phyloP scores from a whole-genome alignment of 805 yeast species.

The Candida ponderosae region DNA sequence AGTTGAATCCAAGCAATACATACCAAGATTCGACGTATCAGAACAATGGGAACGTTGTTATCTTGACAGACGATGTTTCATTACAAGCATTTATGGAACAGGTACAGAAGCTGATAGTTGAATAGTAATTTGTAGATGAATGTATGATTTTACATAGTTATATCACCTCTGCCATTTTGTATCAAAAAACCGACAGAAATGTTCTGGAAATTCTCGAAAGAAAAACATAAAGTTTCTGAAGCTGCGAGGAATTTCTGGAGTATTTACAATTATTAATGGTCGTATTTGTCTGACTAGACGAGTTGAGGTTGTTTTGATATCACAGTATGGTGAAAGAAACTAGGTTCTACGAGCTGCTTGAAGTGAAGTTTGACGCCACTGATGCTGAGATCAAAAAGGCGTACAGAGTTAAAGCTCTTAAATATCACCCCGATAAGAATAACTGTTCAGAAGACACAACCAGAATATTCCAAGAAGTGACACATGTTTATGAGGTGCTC shows the following conservation, averaged over 20 bases:
- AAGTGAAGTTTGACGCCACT: not conserved
- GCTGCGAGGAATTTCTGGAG: too few relatives aligned
- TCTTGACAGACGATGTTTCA: slow-evolving; percentile 54
- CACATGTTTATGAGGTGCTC: slow-evolving; percentile 60
- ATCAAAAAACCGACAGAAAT: too few relatives aligned
- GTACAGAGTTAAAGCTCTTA: slow-evolving; percentile 38
- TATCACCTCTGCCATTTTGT: too few relatives aligned
- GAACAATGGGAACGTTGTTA: slow-evolving; percentile 29
- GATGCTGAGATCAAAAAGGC: slow-evolving; percentile 39
- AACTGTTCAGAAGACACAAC: slow-evolving; percentile 41
- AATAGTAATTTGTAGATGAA: too few relatives aligned
- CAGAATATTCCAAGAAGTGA: slow-evolving; percentile 50
- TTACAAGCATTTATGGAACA: slow-evolving; percentile 49
- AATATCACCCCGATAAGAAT: slow-evolving; percentile 62
- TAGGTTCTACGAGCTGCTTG: slow-evolving; percentile 40
- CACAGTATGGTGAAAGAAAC: slow-evolving; percentile 58
- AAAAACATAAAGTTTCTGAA: too few relatives aligned
- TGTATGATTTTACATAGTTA: too few relatives aligned
- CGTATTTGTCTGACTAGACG: too few relatives aligned
- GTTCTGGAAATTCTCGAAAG: too few relatives aligned
- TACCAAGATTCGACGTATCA: slow-evolving; percentile 28
- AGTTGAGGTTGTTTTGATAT: too few relatives aligned
- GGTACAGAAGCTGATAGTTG: not conserved
- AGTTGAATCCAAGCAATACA: slow-evolving; percentile 58
- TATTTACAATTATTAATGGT: too few relatives aligned